These are phyloP conservation scores for Aspergillus asperescens DNA, from an alignment of 495 filamentous ascomycete species.

Conservation along the genomic window DNA sequence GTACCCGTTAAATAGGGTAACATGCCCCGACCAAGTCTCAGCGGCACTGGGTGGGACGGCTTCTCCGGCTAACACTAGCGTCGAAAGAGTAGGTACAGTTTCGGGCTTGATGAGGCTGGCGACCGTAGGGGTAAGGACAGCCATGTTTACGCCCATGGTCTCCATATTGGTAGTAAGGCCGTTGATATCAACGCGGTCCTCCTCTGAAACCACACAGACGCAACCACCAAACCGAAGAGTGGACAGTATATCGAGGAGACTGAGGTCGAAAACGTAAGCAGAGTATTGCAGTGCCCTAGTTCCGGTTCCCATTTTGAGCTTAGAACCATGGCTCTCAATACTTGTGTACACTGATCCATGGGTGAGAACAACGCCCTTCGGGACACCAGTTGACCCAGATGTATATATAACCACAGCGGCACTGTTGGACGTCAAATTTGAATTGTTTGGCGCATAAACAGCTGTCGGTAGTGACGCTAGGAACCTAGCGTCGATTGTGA, in stretches of 20 bases:
- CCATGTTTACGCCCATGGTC: conserved; percentile 3
- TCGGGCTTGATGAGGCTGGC: conserved; percentile 1
- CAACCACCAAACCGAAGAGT: conserved; percentile 12
- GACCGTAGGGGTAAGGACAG: conserved; percentile 14
- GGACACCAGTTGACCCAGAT: conserved; percentile 29
- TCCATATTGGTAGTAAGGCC: conserved; percentile 3
- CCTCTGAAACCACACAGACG: conserved; percentile 16
- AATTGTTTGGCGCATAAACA: neutral
- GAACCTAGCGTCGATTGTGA: neutral
- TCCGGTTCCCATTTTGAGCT: neutral
- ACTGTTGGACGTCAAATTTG: neutral
- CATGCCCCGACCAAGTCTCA: conserved; percentile 7
- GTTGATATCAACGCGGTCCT: conserved; percentile 8
- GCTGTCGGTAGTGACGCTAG: neutral
- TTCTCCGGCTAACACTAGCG: conserved; percentile 14
- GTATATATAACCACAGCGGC: conserved; percentile 30
- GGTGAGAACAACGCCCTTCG: conserved; percentile 27
- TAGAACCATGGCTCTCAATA: conserved; percentile 14
- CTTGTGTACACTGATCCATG: conserved; percentile 21
- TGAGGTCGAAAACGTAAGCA: conserved; percentile 16
- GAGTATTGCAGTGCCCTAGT: conserved; percentile 14
- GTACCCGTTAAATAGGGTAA: conserved; percentile 13
- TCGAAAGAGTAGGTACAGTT: conserved; percentile 8
- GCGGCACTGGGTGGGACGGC: conserved; percentile 6
- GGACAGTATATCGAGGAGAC: conserved; percentile 13